phyloP scores from a whole-genome alignment of 2,329 filamentous ascomycete genomes.

The Coniochaeta sp. region DNA sequence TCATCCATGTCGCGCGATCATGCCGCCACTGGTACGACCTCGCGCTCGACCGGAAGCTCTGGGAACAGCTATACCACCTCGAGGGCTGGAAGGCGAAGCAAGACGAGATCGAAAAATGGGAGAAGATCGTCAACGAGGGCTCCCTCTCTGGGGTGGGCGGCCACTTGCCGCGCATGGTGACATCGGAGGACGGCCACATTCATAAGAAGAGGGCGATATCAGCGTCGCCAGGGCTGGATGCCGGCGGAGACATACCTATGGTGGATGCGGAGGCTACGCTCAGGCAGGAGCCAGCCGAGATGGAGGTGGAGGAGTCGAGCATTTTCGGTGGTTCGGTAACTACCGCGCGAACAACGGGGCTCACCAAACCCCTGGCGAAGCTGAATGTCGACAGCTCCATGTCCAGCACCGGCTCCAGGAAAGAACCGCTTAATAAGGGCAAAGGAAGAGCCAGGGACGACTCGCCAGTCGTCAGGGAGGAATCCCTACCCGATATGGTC shows the following conservation, averaged over 20 bases:
- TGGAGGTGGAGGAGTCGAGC: slow-evolving; percentile 15
- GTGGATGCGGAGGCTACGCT: slow-evolving; percentile 22
- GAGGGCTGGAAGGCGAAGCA: slow-evolving; percentile 79
- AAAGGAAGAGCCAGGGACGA: slow-evolving; percentile 17
- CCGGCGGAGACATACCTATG: slow-evolving; percentile 39
- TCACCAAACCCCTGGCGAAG: slow-evolving; percentile 18
- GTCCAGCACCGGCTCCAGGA: slow-evolving; percentile 22
- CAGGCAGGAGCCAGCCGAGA: slow-evolving; percentile 17
- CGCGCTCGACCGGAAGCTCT: slow-evolving; percentile 76
- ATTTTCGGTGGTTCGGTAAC: slow-evolving; percentile 21
- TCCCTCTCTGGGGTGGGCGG: slow-evolving; percentile 23
- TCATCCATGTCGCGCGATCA: slow-evolving; percentile 71
- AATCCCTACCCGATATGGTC: slow-evolving; percentile 21
- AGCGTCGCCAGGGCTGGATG: slow-evolving; percentile 25
- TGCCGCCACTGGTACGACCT: slow-evolving; percentile 78
- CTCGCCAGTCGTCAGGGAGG: slow-evolving; percentile 17
- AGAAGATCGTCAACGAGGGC: slow-evolving; percentile 48
- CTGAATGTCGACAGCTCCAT: slow-evolving; percentile 27
- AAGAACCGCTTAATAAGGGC: slow-evolving; percentile 21
- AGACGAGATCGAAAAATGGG: slow-evolving; percentile 59
- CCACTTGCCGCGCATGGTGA: slow-evolving; percentile 34
- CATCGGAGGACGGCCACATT: slow-evolving; percentile 40
- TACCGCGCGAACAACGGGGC: slow-evolving; percentile 7
- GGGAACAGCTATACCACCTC: slow-evolving; percentile 73
- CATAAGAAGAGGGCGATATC: slow-evolving; percentile 49